Base-by-base conservation (phyloP, 306 rosid genomes). In the Casuarina glauca region DNA sequence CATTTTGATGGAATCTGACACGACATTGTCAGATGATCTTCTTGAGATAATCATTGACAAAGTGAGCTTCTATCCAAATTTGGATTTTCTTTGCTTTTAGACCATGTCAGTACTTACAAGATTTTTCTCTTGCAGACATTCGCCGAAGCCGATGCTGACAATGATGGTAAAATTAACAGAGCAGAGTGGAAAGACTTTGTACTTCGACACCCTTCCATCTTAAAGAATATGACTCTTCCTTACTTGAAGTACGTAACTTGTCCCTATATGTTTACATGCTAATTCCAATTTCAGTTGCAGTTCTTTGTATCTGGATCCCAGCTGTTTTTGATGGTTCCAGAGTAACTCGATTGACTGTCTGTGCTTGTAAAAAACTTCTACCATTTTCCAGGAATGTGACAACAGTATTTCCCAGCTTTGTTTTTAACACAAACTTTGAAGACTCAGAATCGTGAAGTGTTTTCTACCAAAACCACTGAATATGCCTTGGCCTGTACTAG, bases 211-310 rank as follows among this genome's bases (percentile, higher is more conserved):
- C 97, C 98, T 67, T 76, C 82, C 4, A 86, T 89, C 57, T 82
- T 91, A 87, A 90, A 77, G 82, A 88, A 89, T 85, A 94, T 94
- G 98, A 91, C 97, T 42, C 96, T 94, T 81, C 91, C 98, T 81
- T 89, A 89, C 77, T 75, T 94, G 79, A 91, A 86, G 98, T 94
- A 89, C 38, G 87, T 49, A 71, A 67, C 77, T 26, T 55, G 32
- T 1, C 70, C 74, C 49, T 16, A 1, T 20, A 4, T 58, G 73
- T 53, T 67, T 83, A 53, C 41, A 35, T 26, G 44, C 57, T 3
- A 45, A 61, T 32, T 61, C 43, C 57, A 13, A 17, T 38, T 55
- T n/a, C 50, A 62, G 20, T 51, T 48, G 8, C 76, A 5, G 4
- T 42, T 15, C 45, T 6, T 38, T 36, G 68, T 73, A 43, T 38